Percentiles rank a stretch among this genome's conserved stretches.
These are phyloP conservation scores for Galeopsis tetrahit DNA, from an alignment of 257 asterid genomes.

Conservation along the genomic window DNA sequence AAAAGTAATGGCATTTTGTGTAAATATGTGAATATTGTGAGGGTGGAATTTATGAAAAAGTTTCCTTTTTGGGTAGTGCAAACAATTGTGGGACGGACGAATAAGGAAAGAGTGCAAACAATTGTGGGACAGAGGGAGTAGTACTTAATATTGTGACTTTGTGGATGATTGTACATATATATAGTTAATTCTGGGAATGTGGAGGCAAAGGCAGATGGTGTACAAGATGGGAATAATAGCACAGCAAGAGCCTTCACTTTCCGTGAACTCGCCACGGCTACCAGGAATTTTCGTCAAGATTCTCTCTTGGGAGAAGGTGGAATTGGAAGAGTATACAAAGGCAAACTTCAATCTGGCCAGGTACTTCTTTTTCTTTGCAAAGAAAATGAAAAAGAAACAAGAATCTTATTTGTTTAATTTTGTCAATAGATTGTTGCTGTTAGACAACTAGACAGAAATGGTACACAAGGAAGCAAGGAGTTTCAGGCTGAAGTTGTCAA, in stretches of 20 bases:
- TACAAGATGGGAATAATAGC: conserved; percentile 36
- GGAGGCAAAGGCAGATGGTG: conserved; percentile 34
- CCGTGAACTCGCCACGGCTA: conserved; percentile 90
- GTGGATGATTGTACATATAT: no score
- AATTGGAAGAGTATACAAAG: conserved; percentile 78
- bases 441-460: conserved; percentile 83
- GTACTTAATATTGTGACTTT: no score
- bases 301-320: conserved; percentile 79
- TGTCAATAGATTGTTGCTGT: conserved; percentile 66
- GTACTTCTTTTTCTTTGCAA: conserved; percentile 29
- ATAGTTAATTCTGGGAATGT: conserved; percentile 8
- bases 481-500: conserved; percentile 66
- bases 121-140: no score
- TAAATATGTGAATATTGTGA: no score
- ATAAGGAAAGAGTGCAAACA: no score
- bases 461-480: conserved; percentile 76
- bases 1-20: no score
- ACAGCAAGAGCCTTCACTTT: conserved; percentile 62
- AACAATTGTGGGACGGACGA: no score
- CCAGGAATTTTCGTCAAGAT: conserved; percentile 80
- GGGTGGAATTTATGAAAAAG: no score
- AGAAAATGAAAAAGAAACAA: not conserved
- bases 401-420: conserved; percentile 5
- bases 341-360: conserved; percentile 70
- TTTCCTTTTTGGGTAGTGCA: no score